These are phyloP conservation scores for Didymella glomerata DNA, from an alignment of 2,329 filamentous ascomycete species.

Conservation along the genomic window DNA sequence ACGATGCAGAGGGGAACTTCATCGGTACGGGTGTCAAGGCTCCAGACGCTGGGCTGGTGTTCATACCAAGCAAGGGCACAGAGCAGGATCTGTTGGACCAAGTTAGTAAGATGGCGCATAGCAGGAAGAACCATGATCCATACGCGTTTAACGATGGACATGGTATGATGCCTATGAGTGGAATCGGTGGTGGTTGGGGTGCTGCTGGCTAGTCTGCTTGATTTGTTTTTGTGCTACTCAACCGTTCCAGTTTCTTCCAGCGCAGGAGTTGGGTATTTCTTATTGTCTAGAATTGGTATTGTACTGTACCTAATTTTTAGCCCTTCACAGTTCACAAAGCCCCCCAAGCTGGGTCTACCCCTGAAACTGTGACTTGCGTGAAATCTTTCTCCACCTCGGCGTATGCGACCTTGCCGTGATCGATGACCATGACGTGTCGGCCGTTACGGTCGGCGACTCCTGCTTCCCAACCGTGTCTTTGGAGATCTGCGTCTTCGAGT, in stretches of 20 bases:
- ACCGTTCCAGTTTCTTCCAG: background rate
- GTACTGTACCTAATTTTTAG: background rate
- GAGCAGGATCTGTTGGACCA: conserved; percentile 39
- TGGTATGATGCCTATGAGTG: conserved; percentile 3
- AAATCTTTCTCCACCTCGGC: conserved; percentile 1
- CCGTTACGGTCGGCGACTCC: conserved; percentile 3
- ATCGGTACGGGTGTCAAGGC: conserved; percentile 35
- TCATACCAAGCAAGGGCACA: conserved; percentile 38
- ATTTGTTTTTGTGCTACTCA: background rate
- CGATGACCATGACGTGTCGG: conserved; percentile 2
- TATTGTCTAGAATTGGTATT: background rate
- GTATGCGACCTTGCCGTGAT: conserved; percentile 7
- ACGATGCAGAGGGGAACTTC: conserved; percentile 40
- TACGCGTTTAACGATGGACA: conserved; percentile 5
- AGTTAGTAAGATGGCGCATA: conserved; percentile 38
- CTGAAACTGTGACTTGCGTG: conserved; percentile 10
- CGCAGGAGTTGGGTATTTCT: background rate
- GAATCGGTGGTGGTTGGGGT: conserved; percentile 4
- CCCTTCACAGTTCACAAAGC: background rate
- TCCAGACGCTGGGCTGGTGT: conserved; percentile 36
- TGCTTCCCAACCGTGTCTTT: conserved; percentile 5
- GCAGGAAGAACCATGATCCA: conserved; percentile 29
- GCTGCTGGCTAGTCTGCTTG: background rate
- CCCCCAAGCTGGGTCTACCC: background rate
- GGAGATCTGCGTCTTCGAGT: conserved; percentile 2